A percentile compares a stretch with the other conserved stretches of the same genome.
Conservation (phyloP, 2,329 filamentous ascomycete genomes). For the Neopestalotiopsis clavispora region DNA sequence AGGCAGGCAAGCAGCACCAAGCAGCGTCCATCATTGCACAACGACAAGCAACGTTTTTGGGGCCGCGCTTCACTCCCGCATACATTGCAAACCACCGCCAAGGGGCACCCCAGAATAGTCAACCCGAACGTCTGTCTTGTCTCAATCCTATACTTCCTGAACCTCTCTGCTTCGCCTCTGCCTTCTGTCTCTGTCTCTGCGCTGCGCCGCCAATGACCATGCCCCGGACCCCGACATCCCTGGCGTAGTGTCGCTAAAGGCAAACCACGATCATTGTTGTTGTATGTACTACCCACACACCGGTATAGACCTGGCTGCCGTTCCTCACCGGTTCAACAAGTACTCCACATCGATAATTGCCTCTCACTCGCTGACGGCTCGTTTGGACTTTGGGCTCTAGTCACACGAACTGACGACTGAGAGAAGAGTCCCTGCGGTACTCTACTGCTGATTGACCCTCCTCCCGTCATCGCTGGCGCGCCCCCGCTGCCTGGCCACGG, state of each 20-base stretch:
- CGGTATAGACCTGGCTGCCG: slow-evolving; percentile 1
- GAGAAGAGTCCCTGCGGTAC: neutral
- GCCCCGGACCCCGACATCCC: neutral
- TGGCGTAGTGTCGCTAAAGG: slow-evolving; percentile 12
- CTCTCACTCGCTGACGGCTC: slow-evolving; percentile 11
- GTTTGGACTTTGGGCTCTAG: neutral
- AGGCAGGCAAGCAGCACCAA: neutral
- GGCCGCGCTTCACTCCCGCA: neutral
- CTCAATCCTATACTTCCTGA: slow-evolving; percentile 1
- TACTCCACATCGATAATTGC: slow-evolving; percentile 10
- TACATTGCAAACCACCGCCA: neutral
- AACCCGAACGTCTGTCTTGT: neutral
- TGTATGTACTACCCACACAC: neutral
- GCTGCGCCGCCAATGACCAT: slow-evolving; percentile 4
- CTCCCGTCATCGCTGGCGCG: neutral
- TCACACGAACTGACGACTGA: slow-evolving; percentile 2
- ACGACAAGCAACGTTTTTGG: neutral
- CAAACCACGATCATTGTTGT: slow-evolving; percentile 9
- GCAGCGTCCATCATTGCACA: neutral
- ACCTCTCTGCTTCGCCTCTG: neutral
- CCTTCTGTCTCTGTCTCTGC: neutral
- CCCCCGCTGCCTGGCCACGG: neutral
- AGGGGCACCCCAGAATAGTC: slow-evolving; percentile 13
- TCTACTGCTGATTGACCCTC: neutral
- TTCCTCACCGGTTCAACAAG: slow-evolving; percentile 1